phyloP scores from a whole-genome alignment of 2,329 filamentous ascomycete genomes.

The Scytalidium sp. region DNA sequence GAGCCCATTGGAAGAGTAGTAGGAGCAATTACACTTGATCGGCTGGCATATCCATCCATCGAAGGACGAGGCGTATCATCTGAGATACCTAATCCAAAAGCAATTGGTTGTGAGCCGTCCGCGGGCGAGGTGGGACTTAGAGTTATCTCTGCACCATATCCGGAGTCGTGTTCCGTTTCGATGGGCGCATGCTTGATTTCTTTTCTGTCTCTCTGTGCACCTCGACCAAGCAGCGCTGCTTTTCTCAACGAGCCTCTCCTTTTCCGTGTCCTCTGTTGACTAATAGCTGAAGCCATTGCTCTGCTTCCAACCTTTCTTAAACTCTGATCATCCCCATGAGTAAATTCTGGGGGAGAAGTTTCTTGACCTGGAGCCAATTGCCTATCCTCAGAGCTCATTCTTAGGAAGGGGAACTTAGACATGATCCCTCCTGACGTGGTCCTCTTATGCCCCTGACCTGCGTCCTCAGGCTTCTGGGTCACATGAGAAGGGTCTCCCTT shows the following conservation, averaged over 20 bases:
- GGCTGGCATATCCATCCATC: conserved; percentile 42
- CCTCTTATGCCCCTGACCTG: conserved; percentile 22
- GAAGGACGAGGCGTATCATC: conserved; percentile 44
- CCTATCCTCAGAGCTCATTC: conserved; percentile 39
- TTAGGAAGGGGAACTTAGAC: conserved; percentile 68
- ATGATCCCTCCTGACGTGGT: conserved; percentile 54
- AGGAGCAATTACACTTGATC: conserved; percentile 20
- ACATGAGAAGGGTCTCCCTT: neutral
- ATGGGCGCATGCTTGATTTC: conserved; percentile 40
- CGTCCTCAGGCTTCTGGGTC: neutral
- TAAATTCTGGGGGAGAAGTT: conserved; percentile 26
- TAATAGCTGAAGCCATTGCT: conserved; percentile 31
- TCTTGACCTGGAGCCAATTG: conserved; percentile 16
- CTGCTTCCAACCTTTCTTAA: conserved; percentile 22
- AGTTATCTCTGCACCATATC: conserved; percentile 14
- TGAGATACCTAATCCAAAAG: conserved; percentile 45
- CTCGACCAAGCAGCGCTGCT: conserved; percentile 76
- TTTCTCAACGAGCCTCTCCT: conserved; percentile 85
- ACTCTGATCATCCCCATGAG: conserved; percentile 20
- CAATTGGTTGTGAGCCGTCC: conserved; percentile 14
- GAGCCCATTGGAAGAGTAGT: conserved; percentile 28
- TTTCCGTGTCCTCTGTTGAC: conserved; percentile 56
- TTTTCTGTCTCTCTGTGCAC: conserved; percentile 58
- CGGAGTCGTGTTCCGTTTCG: conserved; percentile 24
- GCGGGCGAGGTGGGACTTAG: conserved; percentile 21